Conservation (phyloP, 495 filamentous ascomycete species). For the Penicillium cosmopolitanum region DNA sequence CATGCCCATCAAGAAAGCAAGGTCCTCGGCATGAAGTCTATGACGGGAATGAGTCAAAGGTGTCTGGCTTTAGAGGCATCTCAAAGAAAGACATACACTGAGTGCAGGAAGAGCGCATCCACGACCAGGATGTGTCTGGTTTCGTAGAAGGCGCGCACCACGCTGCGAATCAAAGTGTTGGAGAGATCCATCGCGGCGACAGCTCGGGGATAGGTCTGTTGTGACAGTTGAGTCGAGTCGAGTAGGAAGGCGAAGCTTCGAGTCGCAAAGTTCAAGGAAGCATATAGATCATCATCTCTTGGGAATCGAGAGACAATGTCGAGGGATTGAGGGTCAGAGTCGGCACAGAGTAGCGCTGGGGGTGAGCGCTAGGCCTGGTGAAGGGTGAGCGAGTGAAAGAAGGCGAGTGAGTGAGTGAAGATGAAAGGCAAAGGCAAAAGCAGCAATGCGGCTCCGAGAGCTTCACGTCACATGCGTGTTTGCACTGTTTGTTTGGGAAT, state of each 20-base stretch:
- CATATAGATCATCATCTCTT: slow-evolving; percentile 16
- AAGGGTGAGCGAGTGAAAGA: not conserved
- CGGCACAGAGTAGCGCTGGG: slow-evolving; percentile 4
- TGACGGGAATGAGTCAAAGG: slow-evolving; percentile 13
- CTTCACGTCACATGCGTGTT: slow-evolving; percentile 18
- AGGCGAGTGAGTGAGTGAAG: slow-evolving; percentile 6
- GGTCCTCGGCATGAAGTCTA: slow-evolving; percentile 83
- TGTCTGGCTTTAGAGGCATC: slow-evolving; percentile 4
- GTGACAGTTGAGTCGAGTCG: not conserved
- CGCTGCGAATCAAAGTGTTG: slow-evolving; percentile 82
- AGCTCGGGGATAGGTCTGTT: not conserved
- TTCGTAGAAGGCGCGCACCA: slow-evolving; percentile 90
- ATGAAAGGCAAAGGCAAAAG: not conserved
- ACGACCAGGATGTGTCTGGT: slow-evolving; percentile 86
- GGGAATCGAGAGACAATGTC: not conserved
- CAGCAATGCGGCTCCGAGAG: slow-evolving; percentile 15
- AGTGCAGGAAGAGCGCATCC: slow-evolving; percentile 91
- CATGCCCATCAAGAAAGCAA: slow-evolving; percentile 81
- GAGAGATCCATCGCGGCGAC: slow-evolving; percentile 73
- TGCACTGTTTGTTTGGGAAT: not conserved
- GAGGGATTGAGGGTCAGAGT: not conserved
- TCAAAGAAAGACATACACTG: slow-evolving; percentile 60
- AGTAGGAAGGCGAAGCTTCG: slow-evolving; percentile 22
- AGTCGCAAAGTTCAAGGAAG: slow-evolving; percentile 15
- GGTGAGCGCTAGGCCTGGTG: slow-evolving; percentile 10